Percentiles rank a stretch among this genome's conserved stretches.
phyloP scores from a whole-genome alignment of 1,284 basidiomycete genomes.

The Taiwanofungus camphoratus region DNA sequence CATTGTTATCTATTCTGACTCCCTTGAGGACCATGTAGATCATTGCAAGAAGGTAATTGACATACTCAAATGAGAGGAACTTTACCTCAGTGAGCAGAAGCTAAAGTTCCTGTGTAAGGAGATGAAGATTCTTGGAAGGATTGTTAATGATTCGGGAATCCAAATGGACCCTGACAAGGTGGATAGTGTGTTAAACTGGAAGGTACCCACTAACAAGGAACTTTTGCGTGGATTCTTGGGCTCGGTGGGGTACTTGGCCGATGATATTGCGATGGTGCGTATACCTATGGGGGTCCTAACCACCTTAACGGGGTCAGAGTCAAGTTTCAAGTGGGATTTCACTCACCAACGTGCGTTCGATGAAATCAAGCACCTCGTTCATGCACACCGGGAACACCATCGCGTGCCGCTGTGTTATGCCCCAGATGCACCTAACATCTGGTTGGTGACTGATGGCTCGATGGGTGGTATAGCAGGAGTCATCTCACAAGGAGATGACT shows the following conservation, averaged over 20 bases:
- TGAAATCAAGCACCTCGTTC: constrained; percentile 18
- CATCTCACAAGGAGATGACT: constrained; percentile 16
- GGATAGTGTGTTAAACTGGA: constrained; percentile 26
- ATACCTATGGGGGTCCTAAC: constrained; percentile 19
- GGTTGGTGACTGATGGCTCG: constrained; percentile 15
- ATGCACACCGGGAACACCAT: constrained; percentile 12
- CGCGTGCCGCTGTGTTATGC: constrained; percentile 18
- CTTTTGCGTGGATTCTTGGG: constrained; percentile 21
- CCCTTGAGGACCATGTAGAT: constrained; percentile 22
- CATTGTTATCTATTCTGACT: constrained; percentile 26
- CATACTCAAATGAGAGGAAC: constrained; percentile 15
- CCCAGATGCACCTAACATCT: constrained; percentile 10
- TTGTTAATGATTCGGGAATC: constrained; percentile 26
- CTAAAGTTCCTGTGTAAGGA: constrained; percentile 21
- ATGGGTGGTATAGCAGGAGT: constrained; percentile 8
- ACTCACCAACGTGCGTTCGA: constrained; percentile 26
- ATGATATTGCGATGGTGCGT: constrained; percentile 10
- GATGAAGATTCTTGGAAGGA: constrained; percentile 25
- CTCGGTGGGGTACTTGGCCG: constrained; percentile 22
- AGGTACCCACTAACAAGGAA: constrained; percentile 15
- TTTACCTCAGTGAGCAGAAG: constrained; percentile 23
- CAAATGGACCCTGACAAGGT: constrained; percentile 26
- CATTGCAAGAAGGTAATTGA: constrained; percentile 20
- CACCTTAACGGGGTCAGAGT: constrained; percentile 6
- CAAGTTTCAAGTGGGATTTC: constrained; percentile 15